A percentile compares a stretch with the other conserved stretches of the same genome.
These are phyloP conservation scores for Lipomyces japonicus DNA, from an alignment of 805 yeast species.

Conservation along the genomic window DNA sequence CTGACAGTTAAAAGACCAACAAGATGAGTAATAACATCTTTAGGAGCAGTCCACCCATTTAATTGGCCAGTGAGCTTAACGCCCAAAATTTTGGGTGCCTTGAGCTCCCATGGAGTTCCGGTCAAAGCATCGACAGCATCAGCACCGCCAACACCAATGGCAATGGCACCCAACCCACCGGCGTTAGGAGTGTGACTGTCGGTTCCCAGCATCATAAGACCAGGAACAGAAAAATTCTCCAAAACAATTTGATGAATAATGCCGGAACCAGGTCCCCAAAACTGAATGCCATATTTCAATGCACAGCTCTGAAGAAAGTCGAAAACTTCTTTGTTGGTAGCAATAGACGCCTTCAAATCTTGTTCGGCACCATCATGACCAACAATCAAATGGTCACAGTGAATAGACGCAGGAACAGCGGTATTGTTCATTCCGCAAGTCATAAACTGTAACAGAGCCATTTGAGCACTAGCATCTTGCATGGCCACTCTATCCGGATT, in stretches of 20 bases:
- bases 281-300: constrained; percentile 93
- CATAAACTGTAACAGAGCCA: constrained; percentile 96
- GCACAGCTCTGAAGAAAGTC: constrained; percentile 87
- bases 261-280: constrained; percentile 99
- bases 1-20: constrained; percentile 94
- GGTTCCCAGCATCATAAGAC: constrained; percentile 92
- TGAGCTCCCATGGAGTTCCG: constrained; percentile 92
- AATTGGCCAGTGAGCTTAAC: constrained; percentile 88
- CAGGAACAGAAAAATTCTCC: constrained; percentile 97
- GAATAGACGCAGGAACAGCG: constrained; percentile 93
- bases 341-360: constrained; percentile 82
- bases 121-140: constrained; percentile 98
- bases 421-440: constrained; percentile 88
- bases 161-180: constrained; percentile 96
- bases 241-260: constrained; percentile 94
- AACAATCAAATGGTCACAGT: constrained; percentile 96
- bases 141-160: constrained; percentile 99
- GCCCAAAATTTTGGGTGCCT: constrained; percentile 94
- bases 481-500: constrained; percentile 98
- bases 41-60: constrained; percentile 96
- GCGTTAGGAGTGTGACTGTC: constrained; percentile 98
- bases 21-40: constrained; percentile 87
- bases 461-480: constrained; percentile 99
- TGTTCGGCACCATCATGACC: constrained; percentile 87
- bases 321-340: constrained; percentile 88